A percentile compares a stretch with the other conserved stretches of the same genome.
These are phyloP conservation scores for Melianthus villosus DNA, from an alignment of 441 rosid genomes.

Conservation along the genomic window DNA sequence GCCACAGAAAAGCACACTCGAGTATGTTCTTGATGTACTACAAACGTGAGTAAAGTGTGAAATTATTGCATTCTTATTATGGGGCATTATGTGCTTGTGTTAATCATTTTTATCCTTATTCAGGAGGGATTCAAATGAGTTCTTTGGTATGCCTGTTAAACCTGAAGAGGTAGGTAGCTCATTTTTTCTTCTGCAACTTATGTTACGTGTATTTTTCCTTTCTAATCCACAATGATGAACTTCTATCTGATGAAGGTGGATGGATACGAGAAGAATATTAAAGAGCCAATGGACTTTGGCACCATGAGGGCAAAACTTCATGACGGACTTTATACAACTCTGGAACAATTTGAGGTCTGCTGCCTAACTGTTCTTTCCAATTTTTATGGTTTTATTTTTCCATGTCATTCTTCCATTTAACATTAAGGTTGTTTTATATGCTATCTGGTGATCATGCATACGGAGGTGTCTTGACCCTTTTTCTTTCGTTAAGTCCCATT, in stretches of 20 bases:
- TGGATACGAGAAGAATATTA: constrained; percentile 36
- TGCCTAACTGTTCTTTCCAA: constrained; percentile 1
- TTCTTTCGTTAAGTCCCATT: too few relatives aligned
- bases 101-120: background rate
- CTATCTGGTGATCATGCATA: too few relatives aligned
- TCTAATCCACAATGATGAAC: constrained; percentile 3
- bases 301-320: constrained; percentile 77
- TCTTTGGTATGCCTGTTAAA: constrained; percentile 49
- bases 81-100: too few relatives aligned
- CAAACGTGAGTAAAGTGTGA: too few relatives aligned
- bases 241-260: constrained; percentile 25
- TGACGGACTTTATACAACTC: constrained; percentile 47
- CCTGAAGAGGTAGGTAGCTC: constrained; percentile 26
- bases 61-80: too few relatives aligned
- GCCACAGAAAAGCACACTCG: too few relatives aligned
- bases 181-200: background rate
- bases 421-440: background rate
- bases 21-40: too few relatives aligned
- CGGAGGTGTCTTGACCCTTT: too few relatives aligned
- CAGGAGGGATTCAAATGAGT: constrained; percentile 43
- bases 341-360: constrained; percentile 49
- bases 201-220: constrained; percentile 3
- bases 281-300: constrained; percentile 67
- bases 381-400: background rate
- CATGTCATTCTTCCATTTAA: background rate